A percentile compares a stretch with the other conserved stretches of the same genome.
These are phyloP conservation scores for Trichopus zeylanicus DNA, from an alignment of 116 monocot species.

Conservation along the genomic window DNA sequence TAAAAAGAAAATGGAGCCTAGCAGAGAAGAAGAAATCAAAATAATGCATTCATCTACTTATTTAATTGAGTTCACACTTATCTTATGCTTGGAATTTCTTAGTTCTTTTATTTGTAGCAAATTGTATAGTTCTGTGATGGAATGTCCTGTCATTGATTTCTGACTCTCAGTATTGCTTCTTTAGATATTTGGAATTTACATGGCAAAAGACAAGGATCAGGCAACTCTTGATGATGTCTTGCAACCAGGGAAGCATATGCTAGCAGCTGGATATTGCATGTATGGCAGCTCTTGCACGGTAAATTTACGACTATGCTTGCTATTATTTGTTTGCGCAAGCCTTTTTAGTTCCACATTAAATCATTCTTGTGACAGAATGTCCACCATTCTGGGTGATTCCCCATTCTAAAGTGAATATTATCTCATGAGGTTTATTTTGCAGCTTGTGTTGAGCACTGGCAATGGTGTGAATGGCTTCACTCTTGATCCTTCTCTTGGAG, in stretches of 20 bases:
- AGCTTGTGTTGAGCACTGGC: constrained; percentile 73
- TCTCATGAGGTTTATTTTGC: constrained; percentile 6
- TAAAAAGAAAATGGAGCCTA: too few relatives aligned
- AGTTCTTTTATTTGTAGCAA: too few relatives aligned
- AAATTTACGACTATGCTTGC: constrained; percentile 3
- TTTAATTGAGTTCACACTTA: too few relatives aligned
- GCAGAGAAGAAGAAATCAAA: too few relatives aligned
- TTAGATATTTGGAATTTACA: constrained; percentile 94
- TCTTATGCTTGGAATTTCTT: too few relatives aligned
- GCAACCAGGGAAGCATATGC: constrained; percentile 81
- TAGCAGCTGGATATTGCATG: constrained; percentile 99
- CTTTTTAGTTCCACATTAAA: too few relatives aligned
- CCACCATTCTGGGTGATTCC: not conserved
- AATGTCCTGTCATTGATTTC: too few relatives aligned
- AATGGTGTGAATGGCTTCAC: constrained; percentile 79
- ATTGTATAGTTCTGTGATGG: too few relatives aligned
- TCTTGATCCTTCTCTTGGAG: constrained; percentile 82
- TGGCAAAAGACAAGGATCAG: constrained; percentile 45
- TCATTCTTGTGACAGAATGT: not conserved
- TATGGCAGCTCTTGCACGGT: constrained; percentile 98
- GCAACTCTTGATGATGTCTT: constrained; percentile 67
- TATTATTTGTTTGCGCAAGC: not conserved
- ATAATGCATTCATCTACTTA: too few relatives aligned
- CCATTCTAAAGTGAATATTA: not conserved
- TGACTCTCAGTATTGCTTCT: constrained; percentile 1